A percentile compares a stretch with the other conserved stretches of the same genome.
Conservation (phyloP, 2,329 filamentous ascomycete species). For the Tolypocladium pustulatum region DNA sequence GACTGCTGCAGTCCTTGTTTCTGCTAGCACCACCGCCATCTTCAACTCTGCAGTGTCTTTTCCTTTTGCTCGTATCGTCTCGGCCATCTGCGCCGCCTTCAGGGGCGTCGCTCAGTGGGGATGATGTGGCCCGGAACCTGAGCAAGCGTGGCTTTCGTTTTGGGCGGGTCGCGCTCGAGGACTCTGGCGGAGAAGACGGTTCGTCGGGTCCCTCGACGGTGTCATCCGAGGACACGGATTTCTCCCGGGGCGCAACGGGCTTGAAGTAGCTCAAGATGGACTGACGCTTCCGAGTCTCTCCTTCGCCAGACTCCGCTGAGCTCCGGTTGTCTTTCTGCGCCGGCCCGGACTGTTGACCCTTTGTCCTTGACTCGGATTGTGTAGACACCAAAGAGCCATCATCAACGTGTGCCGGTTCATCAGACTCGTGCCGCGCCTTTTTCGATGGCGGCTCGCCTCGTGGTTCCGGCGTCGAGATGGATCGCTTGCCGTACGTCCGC, state of each 20-base stretch:
- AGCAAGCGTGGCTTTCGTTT: slow-evolving; percentile 17
- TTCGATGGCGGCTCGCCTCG: slow-evolving; percentile 16
- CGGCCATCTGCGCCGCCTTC: background rate
- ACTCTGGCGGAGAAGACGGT: slow-evolving; percentile 7
- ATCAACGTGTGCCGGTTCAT: background rate
- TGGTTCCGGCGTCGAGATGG: slow-evolving; percentile 11
- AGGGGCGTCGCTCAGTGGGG: slow-evolving; percentile 4
- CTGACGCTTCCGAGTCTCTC: slow-evolving; percentile 6
- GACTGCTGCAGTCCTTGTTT: background rate
- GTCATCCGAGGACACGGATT: slow-evolving; percentile 1
- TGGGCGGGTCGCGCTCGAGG: slow-evolving; percentile 1
- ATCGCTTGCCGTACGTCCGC: slow-evolving; percentile 29
- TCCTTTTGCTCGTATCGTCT: background rate
- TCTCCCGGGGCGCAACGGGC: slow-evolving; percentile 11
- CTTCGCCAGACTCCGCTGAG: background rate
- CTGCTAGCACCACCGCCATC: background rate
- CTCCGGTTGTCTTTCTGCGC: background rate
- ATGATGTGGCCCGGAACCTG: slow-evolving; percentile 13
- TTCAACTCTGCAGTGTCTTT: background rate
- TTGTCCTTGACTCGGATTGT: background rate
- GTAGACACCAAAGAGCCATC: background rate
- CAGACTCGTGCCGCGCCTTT: slow-evolving; percentile 10
- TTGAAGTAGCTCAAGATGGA: slow-evolving; percentile 33
- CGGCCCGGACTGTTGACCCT: background rate
- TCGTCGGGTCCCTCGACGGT: background rate